Evolutionary conservation across 78 protist species (phyloP), one percentile per base, ranked within the genome.

Genomic region (Monosiga brevicollis): DNA sequence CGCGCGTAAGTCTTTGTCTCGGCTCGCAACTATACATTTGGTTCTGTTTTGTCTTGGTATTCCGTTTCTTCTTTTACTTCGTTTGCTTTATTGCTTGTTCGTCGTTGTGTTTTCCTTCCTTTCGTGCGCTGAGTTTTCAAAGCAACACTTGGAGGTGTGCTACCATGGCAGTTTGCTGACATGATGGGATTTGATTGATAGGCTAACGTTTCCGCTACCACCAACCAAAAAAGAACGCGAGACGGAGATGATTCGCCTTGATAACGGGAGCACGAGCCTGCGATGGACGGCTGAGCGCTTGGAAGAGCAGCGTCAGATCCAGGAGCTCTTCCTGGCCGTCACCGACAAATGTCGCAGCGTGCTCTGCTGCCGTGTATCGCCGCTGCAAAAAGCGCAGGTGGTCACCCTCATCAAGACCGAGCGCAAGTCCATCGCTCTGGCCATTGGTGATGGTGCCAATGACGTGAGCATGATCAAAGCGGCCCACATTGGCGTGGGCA

Each of bases 391-490:
- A 87, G 76, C 84, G 42, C 40, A 34, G 40, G 73, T 84, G 24
- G 86, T 85, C 26, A 0, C 9, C 29, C 62, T 49, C 15, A 15
- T 49, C 62, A 49, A 49, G 62, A 20, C 62, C 29, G 29, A 15
- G 62, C 62, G 62, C 41, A 87, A 84, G 39, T 87, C 86, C n/a
- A 87, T 90, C 38, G 95, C 97, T 43, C 90, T 96, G 80, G 88
- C 97, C 41, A 95, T 96, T 73, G 99, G 99, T 77, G 99, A 97
- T 79, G 99, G 99, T 37, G 98, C 97, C 54, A 85, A 89, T 20
- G 87, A 93, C 86, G 93, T 90, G 20, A 42, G 80, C 35, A 90
- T 93, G 95, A 90, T 93, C 49, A 87, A 87, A 76, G 83, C 84
- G 39, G 91, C 93, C 25, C 89, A 90, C 42, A 90, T 93, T 11